Conservation (phyloP, 192 early-diverging fungal species). For the Coemansia sp. region DNA sequence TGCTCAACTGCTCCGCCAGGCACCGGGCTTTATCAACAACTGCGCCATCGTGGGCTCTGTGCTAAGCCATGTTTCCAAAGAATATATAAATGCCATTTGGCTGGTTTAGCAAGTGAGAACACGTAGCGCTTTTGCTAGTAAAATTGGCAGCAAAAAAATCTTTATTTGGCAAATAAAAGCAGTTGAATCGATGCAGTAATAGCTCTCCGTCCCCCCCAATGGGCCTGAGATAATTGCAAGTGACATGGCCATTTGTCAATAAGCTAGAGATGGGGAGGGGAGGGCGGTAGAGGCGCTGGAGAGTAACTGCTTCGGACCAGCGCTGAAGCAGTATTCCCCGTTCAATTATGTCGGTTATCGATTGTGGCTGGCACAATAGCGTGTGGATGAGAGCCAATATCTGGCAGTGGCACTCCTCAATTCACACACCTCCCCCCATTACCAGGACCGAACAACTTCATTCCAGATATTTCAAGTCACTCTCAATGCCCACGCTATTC, state of each 20-base stretch:
- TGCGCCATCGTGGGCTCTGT: neutral
- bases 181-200: neutral
- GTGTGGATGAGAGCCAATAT: neutral
- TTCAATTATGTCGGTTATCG: neutral
- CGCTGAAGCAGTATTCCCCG: neutral
- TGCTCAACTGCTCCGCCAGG: neutral
- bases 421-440: neutral
- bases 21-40: neutral
- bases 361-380: neutral
- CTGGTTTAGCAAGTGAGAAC: neutral
- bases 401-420: neutral
- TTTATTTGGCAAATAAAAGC: neutral
- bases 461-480: neutral
- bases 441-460: neutral
- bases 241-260: neutral
- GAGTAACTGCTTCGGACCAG: neutral
- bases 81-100: no score
- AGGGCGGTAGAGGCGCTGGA: neutral
- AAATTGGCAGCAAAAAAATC: neutral
- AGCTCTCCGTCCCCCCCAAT: neutral
- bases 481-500: conserved; percentile 39
- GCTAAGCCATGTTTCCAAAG: neutral
- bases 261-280: neutral
- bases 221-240: neutral
- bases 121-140: neutral